A percentile compares a stretch with the other conserved stretches of the same genome.
Evolutionary conservation across 2,329 filamentous ascomycete species (phyloP).

Genomic region (Colletotrichum sp.): DNA sequence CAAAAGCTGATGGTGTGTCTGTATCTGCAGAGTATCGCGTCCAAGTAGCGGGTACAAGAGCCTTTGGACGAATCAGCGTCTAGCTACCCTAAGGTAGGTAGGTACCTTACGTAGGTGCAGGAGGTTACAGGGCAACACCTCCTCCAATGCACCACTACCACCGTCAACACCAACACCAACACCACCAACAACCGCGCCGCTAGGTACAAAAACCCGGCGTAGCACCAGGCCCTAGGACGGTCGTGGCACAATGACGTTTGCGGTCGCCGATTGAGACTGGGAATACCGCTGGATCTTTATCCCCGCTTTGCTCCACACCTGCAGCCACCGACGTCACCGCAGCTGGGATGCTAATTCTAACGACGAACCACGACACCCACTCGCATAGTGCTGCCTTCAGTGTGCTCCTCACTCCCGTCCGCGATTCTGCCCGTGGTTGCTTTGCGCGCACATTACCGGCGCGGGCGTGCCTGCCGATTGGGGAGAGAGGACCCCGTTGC

Average conservation of each 20-base stretch:
- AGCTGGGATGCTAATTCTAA: constrained; percentile 11
- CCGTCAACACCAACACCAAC: neutral
- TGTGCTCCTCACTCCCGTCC: neutral
- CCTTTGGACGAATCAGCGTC: neutral
- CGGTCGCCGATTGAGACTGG: constrained; percentile 2
- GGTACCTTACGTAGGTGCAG: neutral
- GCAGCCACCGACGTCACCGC: constrained; percentile 16
- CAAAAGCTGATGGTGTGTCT: neutral
- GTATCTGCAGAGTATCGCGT: neutral
- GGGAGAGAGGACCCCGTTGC: neutral
- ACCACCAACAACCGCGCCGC: neutral
- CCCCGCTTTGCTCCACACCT: neutral
- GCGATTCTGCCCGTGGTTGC: neutral
- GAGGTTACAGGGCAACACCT: neutral
- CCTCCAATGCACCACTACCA: neutral
- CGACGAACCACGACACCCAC: constrained; percentile 14
- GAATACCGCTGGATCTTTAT: constrained; percentile 4
- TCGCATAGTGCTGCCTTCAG: neutral
- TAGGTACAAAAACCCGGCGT: neutral
- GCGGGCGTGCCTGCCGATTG: constrained; percentile 2
- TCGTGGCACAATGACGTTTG: constrained; percentile 15
- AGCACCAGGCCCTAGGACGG: neutral
- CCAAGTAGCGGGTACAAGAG: neutral
- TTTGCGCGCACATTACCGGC: neutral
- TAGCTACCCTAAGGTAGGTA: neutral